These are phyloP conservation scores for Musa troglodytarum DNA, from an alignment of 176 grass and related monocot genomes.

Conservation along the genomic window DNA sequence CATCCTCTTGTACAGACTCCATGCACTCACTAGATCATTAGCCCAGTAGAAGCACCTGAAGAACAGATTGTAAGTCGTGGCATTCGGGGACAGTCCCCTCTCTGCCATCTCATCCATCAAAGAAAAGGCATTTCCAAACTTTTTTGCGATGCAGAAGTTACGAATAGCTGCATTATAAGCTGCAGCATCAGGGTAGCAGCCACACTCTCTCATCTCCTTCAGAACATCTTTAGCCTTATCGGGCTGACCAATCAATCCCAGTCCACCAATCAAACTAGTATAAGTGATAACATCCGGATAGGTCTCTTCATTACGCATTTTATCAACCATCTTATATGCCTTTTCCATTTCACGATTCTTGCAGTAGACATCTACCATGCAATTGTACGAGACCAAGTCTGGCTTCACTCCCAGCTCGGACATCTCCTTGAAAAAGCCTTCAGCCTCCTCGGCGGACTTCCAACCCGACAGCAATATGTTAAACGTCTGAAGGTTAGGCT, in stretches of 20 bases:
- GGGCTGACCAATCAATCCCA: constrained; percentile 11
- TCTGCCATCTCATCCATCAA: constrained; percentile 67
- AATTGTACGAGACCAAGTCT: constrained; percentile 75
- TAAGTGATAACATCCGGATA: constrained; percentile 67
- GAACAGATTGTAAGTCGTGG: constrained; percentile 79
- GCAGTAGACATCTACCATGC: constrained; percentile 73
- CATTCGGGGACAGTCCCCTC: constrained; percentile 61
- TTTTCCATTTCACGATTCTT: constrained; percentile 54
- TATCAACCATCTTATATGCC: constrained; percentile 60
- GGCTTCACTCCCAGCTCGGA: constrained; percentile 49
- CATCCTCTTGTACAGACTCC: constrained; percentile 46
- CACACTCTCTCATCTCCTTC: constrained; percentile 75
- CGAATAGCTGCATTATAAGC: constrained; percentile 7
- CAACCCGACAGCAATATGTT: constrained; percentile 85
- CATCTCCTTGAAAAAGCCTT: constrained; percentile 74
- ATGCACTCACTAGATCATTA: constrained; percentile 29
- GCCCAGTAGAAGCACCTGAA: constrained; percentile 74
- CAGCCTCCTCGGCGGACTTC: constrained; percentile 62
- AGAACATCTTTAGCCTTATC: constrained; percentile 65
- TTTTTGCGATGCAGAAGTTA: constrained; percentile 65
- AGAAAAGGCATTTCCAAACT: constrained; percentile 33
- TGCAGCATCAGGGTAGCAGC: constrained; percentile 57
- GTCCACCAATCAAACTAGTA: constrained; percentile 15
- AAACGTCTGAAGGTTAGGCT: constrained; percentile 59
- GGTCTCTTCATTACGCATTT: constrained; percentile 62